Evolutionary conservation across 2,329 filamentous ascomycete genomes (phyloP).

Genomic region (Ceratocystis cubensis): DNA sequence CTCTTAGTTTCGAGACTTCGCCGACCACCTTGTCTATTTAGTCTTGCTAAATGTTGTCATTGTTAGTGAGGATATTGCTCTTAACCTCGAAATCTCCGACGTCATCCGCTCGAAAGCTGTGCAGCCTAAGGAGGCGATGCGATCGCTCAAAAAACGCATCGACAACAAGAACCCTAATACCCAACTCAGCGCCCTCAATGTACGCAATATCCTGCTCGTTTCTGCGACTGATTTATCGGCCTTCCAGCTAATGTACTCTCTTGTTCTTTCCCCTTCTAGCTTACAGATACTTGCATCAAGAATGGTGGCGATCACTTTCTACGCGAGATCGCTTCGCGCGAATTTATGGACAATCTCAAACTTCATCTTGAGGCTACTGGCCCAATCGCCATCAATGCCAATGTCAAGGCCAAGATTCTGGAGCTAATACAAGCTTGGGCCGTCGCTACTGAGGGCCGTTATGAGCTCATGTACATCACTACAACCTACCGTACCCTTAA

Average conservation of each 20-base stretch:
- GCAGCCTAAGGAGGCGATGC: slow-evolving; percentile 95
- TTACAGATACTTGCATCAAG: slow-evolving; percentile 97
- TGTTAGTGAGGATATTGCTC: slow-evolving; percentile 81
- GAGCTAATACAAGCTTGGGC: slow-evolving; percentile 93
- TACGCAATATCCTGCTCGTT: slow-evolving; percentile 31
- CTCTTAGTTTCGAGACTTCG: background rate
- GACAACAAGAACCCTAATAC: slow-evolving; percentile 97
- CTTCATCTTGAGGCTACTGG: slow-evolving; percentile 78
- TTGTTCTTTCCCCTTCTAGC: slow-evolving; percentile 36
- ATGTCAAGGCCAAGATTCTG: slow-evolving; percentile 81
- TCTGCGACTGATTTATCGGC: background rate
- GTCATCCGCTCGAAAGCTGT: slow-evolving; percentile 95
- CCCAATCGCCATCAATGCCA: slow-evolving; percentile 59
- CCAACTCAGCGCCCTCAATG: slow-evolving; percentile 86
- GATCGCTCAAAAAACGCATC: slow-evolving; percentile 83
- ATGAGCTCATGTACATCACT: slow-evolving; percentile 72
- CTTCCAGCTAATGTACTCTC: slow-evolving; percentile 1
- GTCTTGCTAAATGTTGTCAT: background rate
- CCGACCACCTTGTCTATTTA: background rate
- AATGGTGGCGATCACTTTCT: slow-evolving; percentile 95
- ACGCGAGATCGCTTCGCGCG: slow-evolving; percentile 83
- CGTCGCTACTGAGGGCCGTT: slow-evolving; percentile 70
- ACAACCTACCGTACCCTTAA: slow-evolving; percentile 78
- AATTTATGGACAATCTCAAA: slow-evolving; percentile 95
- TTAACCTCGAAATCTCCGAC: slow-evolving; percentile 97